Percentiles rank a stretch among this genome's conserved stretches.
These are phyloP conservation scores for Apodospora peruviana DNA, from an alignment of 495 filamentous ascomycete species.

Conservation along the genomic window DNA sequence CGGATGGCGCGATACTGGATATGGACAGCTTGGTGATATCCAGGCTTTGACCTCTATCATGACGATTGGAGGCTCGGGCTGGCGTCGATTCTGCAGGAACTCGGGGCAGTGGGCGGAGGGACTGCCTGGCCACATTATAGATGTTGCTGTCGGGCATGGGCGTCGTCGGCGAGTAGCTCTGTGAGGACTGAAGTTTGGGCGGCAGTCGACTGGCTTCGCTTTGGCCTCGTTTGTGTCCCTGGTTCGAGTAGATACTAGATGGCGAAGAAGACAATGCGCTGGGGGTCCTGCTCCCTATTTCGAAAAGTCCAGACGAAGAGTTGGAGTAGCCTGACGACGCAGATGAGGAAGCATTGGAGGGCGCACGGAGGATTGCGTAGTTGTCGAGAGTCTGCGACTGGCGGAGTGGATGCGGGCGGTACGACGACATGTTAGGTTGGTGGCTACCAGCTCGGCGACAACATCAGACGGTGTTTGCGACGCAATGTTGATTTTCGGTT, in stretches of 20 bases:
- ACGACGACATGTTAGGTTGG: conserved; percentile 49
- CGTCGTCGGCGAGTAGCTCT: conserved; percentile 34
- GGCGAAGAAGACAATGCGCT: conserved; percentile 65
- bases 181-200: conserved; percentile 29
- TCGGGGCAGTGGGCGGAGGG: conserved; percentile 71
- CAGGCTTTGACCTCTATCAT: conserved; percentile 45
- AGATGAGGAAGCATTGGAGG: conserved; percentile 70
- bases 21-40: conserved; percentile 46
- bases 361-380: conserved; percentile 61
- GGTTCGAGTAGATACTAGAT: conserved; percentile 54
- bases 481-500: conserved; percentile 1
- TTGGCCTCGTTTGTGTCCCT: conserved; percentile 68
- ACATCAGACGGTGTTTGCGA: conserved; percentile 15
- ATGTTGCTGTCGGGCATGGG: conserved; percentile 44
- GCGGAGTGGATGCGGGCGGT: conserved; percentile 51
- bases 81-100: conserved; percentile 40
- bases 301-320: conserved; percentile 57
- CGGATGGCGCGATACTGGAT: conserved; percentile 20
- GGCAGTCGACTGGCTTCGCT: conserved; percentile 58
- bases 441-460: conserved; percentile 7
- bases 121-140: conserved; percentile 70
- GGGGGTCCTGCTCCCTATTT: conserved; percentile 61
- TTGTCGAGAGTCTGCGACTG: conserved; percentile 61
- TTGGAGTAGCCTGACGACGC: conserved; percentile 71
- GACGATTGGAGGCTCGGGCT: conserved; percentile 14